Conservation (phyloP, 2,329 filamentous ascomycete genomes). For the Talaromyces sp. region DNA sequence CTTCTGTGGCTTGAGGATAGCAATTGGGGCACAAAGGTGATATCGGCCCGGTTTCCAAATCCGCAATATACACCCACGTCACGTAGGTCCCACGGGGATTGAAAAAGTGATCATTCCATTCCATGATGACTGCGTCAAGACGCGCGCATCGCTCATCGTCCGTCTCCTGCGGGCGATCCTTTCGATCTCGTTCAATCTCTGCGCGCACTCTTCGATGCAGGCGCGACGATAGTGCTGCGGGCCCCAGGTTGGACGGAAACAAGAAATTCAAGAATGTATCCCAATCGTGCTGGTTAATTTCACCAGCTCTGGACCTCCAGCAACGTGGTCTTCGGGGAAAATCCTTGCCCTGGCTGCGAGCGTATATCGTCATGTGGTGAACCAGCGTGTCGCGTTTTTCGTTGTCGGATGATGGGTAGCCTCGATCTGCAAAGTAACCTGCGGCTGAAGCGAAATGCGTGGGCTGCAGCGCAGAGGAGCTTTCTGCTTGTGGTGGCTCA, state of each 20-base stretch:
- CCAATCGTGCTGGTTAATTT: slow-evolving; percentile 39
- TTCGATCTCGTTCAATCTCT: slow-evolving; percentile 36
- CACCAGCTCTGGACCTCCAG: slow-evolving; percentile 28
- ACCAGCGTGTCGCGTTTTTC: slow-evolving; percentile 22
- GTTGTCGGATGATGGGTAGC: slow-evolving; percentile 15
- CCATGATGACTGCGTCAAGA: slow-evolving; percentile 33
- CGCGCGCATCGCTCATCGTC: slow-evolving; percentile 34
- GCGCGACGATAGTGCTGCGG: slow-evolving; percentile 30
- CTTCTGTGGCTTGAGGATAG: slow-evolving; percentile 34
- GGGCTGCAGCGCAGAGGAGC: slow-evolving; percentile 14
- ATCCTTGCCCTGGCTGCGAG: slow-evolving; percentile 36
- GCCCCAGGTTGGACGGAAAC: slow-evolving; percentile 34
- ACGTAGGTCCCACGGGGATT: slow-evolving; percentile 29
- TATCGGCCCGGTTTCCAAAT: slow-evolving; percentile 24
- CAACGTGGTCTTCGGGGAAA: slow-evolving; percentile 38
- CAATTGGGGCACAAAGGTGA: slow-evolving; percentile 36
- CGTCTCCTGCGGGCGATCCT: slow-evolving; percentile 37
- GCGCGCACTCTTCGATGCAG: slow-evolving; percentile 33
- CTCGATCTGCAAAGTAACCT: slow-evolving; percentile 35
- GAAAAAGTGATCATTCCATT: slow-evolving; percentile 42
- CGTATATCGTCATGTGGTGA: slow-evolving; percentile 36
- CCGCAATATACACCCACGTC: slow-evolving; percentile 28
- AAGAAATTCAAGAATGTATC: slow-evolving; percentile 38
- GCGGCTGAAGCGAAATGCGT: slow-evolving; percentile 30
- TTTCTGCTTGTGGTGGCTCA: slow-evolving; percentile 3